Conservation (phyloP, 2,329 filamentous ascomycete species). For the Penicillium concentricum region DNA sequence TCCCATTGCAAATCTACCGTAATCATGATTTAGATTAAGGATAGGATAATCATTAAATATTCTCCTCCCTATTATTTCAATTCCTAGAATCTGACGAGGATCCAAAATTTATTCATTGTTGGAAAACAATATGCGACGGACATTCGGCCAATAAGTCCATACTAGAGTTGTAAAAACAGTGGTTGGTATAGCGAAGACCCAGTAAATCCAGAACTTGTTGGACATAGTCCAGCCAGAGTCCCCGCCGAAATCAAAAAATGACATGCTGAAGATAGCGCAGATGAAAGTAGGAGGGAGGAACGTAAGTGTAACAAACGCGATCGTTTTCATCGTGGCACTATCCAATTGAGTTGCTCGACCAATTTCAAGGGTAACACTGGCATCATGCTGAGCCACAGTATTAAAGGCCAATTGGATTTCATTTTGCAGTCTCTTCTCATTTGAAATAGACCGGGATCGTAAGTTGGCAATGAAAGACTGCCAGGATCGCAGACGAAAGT, state of each 20-base stretch:
- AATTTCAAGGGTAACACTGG: conserved; percentile 26
- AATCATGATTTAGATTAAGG: background rate
- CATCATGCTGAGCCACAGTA: conserved; percentile 32
- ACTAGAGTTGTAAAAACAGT: conserved; percentile 18
- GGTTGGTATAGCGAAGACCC: conserved; percentile 28
- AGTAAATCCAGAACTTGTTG: conserved; percentile 32
- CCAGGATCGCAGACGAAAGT: conserved; percentile 21
- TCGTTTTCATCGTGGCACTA: conserved; percentile 53
- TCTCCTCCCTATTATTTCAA: background rate
- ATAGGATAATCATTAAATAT: background rate
- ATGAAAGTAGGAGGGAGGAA: conserved; percentile 56
- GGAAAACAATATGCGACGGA: background rate
- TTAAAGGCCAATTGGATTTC: conserved; percentile 35
- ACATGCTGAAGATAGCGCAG: conserved; percentile 37
- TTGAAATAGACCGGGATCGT: conserved; percentile 27
- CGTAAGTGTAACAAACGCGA: conserved; percentile 50
- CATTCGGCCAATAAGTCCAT: conserved; percentile 19
- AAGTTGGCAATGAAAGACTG: conserved; percentile 23
- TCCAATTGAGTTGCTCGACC: conserved; percentile 36
- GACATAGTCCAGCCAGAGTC: conserved; percentile 22
- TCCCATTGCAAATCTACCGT: background rate
- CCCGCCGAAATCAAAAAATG: conserved; percentile 31
- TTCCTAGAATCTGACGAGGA: background rate
- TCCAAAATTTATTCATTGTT: background rate
- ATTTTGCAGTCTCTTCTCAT: conserved; percentile 31